Conservation (phyloP, 2,329 filamentous ascomycete species). For the Furcasterigmium furcatum region DNA sequence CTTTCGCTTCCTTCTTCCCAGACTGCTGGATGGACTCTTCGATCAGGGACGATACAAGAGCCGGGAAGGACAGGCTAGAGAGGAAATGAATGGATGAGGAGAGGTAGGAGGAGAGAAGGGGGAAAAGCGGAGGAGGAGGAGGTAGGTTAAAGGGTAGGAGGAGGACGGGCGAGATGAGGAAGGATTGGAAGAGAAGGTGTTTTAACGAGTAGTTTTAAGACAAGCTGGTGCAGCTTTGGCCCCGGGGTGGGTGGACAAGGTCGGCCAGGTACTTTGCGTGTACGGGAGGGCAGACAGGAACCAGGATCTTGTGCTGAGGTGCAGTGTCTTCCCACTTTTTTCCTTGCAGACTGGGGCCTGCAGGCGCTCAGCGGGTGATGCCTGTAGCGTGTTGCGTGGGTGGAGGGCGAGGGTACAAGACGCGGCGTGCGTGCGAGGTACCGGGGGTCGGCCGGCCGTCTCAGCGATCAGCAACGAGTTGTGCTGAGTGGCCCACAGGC, state of each 20-base stretch:
- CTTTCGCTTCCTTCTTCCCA: conserved; percentile 15
- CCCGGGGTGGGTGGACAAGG: conserved; percentile 4
- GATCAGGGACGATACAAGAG: conserved; percentile 24
- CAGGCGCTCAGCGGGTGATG: conserved; percentile 7
- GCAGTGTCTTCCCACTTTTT: conserved; percentile 7
- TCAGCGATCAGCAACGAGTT: conserved; percentile 1
- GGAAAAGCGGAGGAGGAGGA: conserved; percentile 27
- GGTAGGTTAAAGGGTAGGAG: conserved; percentile 45
- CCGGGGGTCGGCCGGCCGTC: not conserved
- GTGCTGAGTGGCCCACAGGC: not conserved
- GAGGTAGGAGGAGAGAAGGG: conserved; percentile 33
- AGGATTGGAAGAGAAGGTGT: conserved; percentile 51
- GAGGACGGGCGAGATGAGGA: conserved; percentile 51
- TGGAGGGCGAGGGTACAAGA: conserved; percentile 5
- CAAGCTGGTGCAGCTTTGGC: conserved; percentile 10
- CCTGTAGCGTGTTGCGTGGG: conserved; percentile 2
- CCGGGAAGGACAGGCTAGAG: conserved; percentile 47
- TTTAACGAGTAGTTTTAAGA: conserved; percentile 28
- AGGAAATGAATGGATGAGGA: conserved; percentile 53
- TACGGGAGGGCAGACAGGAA: not conserved
- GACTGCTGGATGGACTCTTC: conserved; percentile 1
- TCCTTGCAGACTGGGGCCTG: conserved; percentile 12
- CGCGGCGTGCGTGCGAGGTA: conserved; percentile 6
- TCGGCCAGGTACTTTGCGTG: conserved; percentile 3
- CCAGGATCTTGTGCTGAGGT: conserved; percentile 2